Evolutionary conservation across 176 grass and related monocot genomes (phyloP).

Genomic region (Areca catechu): DNA sequence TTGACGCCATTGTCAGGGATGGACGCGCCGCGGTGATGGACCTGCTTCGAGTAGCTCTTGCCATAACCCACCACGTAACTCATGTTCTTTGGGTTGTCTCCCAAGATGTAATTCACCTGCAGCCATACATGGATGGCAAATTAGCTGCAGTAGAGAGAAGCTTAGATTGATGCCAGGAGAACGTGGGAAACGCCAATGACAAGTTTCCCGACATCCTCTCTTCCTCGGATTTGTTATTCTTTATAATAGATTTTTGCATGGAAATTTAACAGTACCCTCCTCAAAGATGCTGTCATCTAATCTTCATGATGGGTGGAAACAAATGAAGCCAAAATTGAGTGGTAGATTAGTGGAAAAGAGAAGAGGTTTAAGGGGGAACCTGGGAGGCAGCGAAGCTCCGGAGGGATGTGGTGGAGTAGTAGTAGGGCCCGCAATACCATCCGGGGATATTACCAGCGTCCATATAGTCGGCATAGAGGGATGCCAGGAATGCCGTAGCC

Average conservation of each 20-base stretch:
- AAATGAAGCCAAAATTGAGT: too few relatives aligned
- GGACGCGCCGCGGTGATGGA: slow-evolving; percentile 52
- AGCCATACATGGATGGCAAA: background rate
- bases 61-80: slow-evolving; percentile 58
- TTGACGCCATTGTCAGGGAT: slow-evolving; percentile 54
- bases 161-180: too few relatives aligned
- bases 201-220: too few relatives aligned
- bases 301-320: too few relatives aligned
- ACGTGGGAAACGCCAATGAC: too few relatives aligned
- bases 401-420: slow-evolving; percentile 52
- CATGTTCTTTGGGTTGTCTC: slow-evolving; percentile 38
- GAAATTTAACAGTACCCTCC: too few relatives aligned
- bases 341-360: background rate
- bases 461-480: slow-evolving; percentile 88
- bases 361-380: slow-evolving; percentile 11
- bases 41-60: slow-evolving; percentile 29
- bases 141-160: too few relatives aligned
- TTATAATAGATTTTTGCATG: too few relatives aligned
- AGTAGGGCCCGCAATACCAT: slow-evolving; percentile 85
- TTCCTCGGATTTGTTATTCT: too few relatives aligned
- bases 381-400: slow-evolving; percentile 58
- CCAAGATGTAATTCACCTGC: slow-evolving; percentile 51
- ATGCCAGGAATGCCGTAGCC: slow-evolving; percentile 63
- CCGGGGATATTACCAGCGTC: slow-evolving; percentile 72
- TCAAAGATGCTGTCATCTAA: too few relatives aligned